Evolutionary conservation across 495 filamentous ascomycete genomes (phyloP), one percentile per base, ranked within the genome.

Genomic region (Hypoxylon subgilvum): DNA sequence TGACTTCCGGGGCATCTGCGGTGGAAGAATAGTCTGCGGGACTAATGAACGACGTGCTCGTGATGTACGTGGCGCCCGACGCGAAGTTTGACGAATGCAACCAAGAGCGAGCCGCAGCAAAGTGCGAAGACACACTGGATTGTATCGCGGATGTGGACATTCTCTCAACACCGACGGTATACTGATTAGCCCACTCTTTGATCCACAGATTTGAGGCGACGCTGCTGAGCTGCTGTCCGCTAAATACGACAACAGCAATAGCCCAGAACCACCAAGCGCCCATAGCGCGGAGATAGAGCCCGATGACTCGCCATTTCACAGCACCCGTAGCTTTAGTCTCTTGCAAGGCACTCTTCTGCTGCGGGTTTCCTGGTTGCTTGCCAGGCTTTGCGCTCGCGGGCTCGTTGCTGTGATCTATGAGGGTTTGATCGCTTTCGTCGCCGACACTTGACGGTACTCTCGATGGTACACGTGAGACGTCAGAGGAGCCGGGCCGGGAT

Each of bases 221-320:
- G 9, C 87, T 86, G 13, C 86, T 86, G 21, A 95, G 62, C 68
- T 97, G 93, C 67, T 96, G 90, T 38, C 86, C 73, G 10, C 76
- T 82, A 67, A 99, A 97, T 34, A 90, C 83, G 0, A 84, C 41
- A 16, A 86, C 69, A 16, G 92, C 88, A 39, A 86, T 65, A 36
- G 87, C 66, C 95, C 95, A 99, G 68, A 92, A 99, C 79, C 89
- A 90, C 92, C 92, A 96, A 4, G 83, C 80, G 6, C 95, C 95
- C 95, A 97, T 97, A 38, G 91, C 82, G 16, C 69, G 69, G 14
- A 99, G 79, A 70, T 97, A 99, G 66, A 96, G 85, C 25, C 80
- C 76, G 65, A 97, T 85, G 39, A 96, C 91, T 19, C 79, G 77
- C 82, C 88, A 88, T 68, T 96, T 90, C 62, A 99, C 90, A 28